Conservation (phyloP, 441 rosid genomes). For the Euphorbia corollata region DNA sequence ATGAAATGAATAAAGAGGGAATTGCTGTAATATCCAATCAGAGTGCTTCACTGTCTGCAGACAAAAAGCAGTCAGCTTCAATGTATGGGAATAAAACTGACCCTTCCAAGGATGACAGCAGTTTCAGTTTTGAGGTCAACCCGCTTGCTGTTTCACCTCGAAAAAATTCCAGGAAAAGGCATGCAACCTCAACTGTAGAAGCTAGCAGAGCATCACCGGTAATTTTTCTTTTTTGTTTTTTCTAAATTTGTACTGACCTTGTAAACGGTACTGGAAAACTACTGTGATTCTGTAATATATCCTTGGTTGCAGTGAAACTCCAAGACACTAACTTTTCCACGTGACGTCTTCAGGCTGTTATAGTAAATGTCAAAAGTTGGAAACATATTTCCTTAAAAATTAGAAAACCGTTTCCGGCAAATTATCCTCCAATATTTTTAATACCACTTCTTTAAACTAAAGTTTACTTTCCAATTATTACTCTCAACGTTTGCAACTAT, state of each 20-base stretch:
- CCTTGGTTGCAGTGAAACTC: no score
- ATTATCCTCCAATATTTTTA: no score
- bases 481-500: no score
- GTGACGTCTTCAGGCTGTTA: no score
- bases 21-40: constrained; percentile 31
- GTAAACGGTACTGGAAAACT: constrained; percentile 3
- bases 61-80: constrained; percentile 27
- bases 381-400: no score
- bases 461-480: no score
- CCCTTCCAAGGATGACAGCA: constrained; percentile 41
- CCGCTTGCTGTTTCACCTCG: constrained; percentile 29
- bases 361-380: no score
- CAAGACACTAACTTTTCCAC: no score
- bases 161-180: constrained; percentile 39
- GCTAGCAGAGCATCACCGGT: constrained; percentile 42
- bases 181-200: constrained; percentile 35
- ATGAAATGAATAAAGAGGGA: constrained; percentile 31
- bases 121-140: constrained; percentile 51
- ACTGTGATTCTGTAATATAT: background rate
- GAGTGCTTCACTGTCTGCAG: constrained; percentile 26
- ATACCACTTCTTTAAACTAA: no score
- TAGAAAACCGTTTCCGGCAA: no score
- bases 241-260: background rate
- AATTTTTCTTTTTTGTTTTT: constrained; percentile 14
- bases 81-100: constrained; percentile 33